Base-by-base conservation (phyloP, 1,284 basidiomycete genomes). In the Irpex sp. region DNA sequence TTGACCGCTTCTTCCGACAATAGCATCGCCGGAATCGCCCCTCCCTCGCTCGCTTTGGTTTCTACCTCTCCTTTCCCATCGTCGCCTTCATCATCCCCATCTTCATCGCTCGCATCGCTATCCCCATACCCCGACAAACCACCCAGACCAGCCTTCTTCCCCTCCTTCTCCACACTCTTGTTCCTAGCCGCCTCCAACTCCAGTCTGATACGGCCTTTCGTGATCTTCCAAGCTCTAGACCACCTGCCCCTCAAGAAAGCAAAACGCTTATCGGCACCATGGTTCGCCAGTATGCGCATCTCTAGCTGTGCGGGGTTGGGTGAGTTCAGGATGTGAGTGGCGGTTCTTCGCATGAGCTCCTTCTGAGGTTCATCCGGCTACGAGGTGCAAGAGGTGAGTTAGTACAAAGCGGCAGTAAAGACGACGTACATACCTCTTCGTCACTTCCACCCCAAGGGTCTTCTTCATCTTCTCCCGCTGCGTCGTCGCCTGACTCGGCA, bases 231-330 rank as follows among this genome's bases (percentile, higher is more conserved):
- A 3, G 81, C 78, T 2, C 77, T 74, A 57, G 80, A 79, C 86
- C 89, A 94, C 36, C 89, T 78, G 0, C 92, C 93, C 17, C 86
- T 82, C 44, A 96, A 75, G 73, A 96, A 96, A 0, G 88, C 85
- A 71, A 96, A 95, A 1, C 85, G 80, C 69, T 71, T 79, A 72
- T 87, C 93, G 66, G 72, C 77, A 0, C 91, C 88, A 69, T 96
- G 86, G 68, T 96, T 93, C 4, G 93, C 88, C 4, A 96, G 78
- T 64, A 96, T 95, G n/a, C 92, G 85, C 82, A 93, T 88, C 74
- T 94, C 92, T 13, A 96, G 80, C 65, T 92, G 85, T 0, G 86
- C 84, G 4, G 91, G 82, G 69, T 95, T 93, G 3, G 87, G 85
- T 0, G 93, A 91, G 3, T 81, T 76, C 9, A 82, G 71, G 13